Evolutionary conservation across 2,329 filamentous ascomycete species (phyloP).

Genomic region (Drechslerella dactyloides): DNA sequence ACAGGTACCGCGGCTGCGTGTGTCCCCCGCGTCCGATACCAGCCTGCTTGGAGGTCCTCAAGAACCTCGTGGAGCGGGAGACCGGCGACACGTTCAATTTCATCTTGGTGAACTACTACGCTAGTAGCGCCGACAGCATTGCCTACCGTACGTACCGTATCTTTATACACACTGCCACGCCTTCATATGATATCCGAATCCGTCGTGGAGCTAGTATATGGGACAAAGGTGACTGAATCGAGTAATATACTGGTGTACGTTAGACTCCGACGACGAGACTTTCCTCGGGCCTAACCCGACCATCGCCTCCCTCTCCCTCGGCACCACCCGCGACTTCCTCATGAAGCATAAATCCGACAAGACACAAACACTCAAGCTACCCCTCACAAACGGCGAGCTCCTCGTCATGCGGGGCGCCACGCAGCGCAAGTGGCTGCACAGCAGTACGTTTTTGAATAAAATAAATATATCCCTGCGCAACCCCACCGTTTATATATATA

Average conservation of each 20-base stretch:
- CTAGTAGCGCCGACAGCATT: conserved; percentile 75
- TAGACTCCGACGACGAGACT: conserved; percentile 77
- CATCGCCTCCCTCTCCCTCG: conserved; percentile 77
- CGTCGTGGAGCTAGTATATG: no score
- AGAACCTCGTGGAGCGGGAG: conserved; percentile 68
- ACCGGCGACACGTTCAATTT: conserved; percentile 75
- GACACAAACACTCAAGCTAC: conserved; percentile 24
- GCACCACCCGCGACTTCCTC: conserved; percentile 75
- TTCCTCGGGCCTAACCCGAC: conserved; percentile 73
- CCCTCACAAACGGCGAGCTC: conserved; percentile 55
- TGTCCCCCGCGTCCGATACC: conserved; percentile 74
- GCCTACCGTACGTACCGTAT: conserved; percentile 40
- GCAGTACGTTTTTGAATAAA: conserved; percentile 30
- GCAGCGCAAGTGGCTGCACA: conserved; percentile 60
- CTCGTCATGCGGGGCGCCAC: conserved; percentile 57
- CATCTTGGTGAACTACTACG: conserved; percentile 83
- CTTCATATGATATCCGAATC: no score
- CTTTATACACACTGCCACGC: no score
- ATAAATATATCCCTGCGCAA: conserved; percentile 45
- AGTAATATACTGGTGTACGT: no score
- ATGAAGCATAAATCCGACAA: conserved; percentile 66
- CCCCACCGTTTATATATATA: neutral
- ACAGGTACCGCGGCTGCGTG: conserved; percentile 61
- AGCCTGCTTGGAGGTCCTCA: conserved; percentile 70
- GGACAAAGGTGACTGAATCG: no score